Evolutionary conservation across 1,284 basidiomycete species (phyloP).

Genomic region (Leccinum solheimii): DNA sequence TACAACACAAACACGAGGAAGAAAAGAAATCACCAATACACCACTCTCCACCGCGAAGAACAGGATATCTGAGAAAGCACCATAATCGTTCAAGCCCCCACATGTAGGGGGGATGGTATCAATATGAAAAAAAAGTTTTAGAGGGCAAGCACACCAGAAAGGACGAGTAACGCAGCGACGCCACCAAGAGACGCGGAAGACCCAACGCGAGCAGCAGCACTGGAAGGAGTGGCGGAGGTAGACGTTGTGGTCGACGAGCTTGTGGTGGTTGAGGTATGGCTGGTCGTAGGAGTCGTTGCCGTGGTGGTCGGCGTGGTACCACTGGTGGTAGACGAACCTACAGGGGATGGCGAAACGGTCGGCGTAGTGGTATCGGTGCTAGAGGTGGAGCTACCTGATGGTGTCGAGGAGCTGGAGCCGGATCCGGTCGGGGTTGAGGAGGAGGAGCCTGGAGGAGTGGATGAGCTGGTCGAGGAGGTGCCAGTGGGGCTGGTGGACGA

Average conservation of each 20-base stretch:
- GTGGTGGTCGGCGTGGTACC: slow-evolving; percentile 8
- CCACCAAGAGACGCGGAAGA: slow-evolving; percentile 24
- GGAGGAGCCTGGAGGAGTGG: slow-evolving; percentile 42
- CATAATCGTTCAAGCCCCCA: slow-evolving; percentile 15
- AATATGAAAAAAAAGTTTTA: slow-evolving; percentile 5
- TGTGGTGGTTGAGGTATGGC: slow-evolving; percentile 5
- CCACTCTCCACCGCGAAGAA: slow-evolving; percentile 4
- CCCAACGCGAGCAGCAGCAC: slow-evolving; percentile 26
- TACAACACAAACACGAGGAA: slow-evolving; percentile 20
- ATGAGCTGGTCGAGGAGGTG: slow-evolving; percentile 43
- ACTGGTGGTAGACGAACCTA: neutral
- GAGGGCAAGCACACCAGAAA: slow-evolving; percentile 26
- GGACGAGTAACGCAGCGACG: slow-evolving; percentile 20
- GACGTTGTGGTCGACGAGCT: slow-evolving; percentile 8
- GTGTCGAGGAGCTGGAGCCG: neutral
- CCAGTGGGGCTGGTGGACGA: slow-evolving; percentile 51
- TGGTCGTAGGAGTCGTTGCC: neutral
- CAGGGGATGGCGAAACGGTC: slow-evolving; percentile 1
- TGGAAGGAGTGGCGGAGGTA: slow-evolving; percentile 15
- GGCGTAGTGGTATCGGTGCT: neutral
- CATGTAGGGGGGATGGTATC: slow-evolving; percentile 5
- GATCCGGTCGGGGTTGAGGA: slow-evolving; percentile 5
- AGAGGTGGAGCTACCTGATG: slow-evolving; percentile 12
- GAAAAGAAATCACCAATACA: slow-evolving; percentile 4
- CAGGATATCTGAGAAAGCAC: neutral